Evolutionary conservation across 176 grass and related monocot genomes (phyloP).

Genomic region (Oryza glaberrima): DNA sequence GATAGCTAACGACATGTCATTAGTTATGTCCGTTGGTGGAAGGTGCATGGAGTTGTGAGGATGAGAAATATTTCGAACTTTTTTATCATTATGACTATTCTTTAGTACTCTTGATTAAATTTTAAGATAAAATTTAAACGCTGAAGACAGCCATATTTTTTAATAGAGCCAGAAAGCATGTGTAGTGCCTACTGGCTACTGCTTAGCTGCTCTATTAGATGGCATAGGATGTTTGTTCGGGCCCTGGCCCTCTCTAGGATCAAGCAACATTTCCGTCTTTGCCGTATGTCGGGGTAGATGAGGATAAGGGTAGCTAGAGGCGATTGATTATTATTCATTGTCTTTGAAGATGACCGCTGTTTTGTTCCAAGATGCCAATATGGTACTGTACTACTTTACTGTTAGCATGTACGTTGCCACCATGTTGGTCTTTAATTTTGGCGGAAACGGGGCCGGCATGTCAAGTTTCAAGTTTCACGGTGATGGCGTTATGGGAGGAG

Average conservation of each 20-base stretch:
- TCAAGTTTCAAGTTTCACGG: not conserved
- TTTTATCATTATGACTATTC: too few relatives aligned
- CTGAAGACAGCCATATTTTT: too few relatives aligned
- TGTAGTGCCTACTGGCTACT: not conserved
- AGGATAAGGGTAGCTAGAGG: not conserved
- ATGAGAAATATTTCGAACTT: too few relatives aligned
- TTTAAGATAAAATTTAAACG: too few relatives aligned
- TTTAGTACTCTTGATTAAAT: too few relatives aligned
- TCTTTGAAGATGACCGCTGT: not conserved
- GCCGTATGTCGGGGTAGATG: not conserved
- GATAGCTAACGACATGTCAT: too few relatives aligned
- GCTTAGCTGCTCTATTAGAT: not conserved
- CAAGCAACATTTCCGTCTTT: not conserved
- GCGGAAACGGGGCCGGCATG: not conserved
- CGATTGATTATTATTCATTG: not conserved
- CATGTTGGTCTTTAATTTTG: constrained; percentile 3
- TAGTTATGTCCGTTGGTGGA: too few relatives aligned
- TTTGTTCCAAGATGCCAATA: not conserved
- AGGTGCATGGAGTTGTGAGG: too few relatives aligned
- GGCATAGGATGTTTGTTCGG: not conserved
- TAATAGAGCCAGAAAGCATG: too few relatives aligned
- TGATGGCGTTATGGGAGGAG: not conserved
- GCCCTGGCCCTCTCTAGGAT: not conserved
- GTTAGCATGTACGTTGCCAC: not conserved
- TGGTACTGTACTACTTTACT: not conserved